Base-by-base conservation (phyloP, 768 basidiomycete species). In the Boletus bicolor region DNA sequence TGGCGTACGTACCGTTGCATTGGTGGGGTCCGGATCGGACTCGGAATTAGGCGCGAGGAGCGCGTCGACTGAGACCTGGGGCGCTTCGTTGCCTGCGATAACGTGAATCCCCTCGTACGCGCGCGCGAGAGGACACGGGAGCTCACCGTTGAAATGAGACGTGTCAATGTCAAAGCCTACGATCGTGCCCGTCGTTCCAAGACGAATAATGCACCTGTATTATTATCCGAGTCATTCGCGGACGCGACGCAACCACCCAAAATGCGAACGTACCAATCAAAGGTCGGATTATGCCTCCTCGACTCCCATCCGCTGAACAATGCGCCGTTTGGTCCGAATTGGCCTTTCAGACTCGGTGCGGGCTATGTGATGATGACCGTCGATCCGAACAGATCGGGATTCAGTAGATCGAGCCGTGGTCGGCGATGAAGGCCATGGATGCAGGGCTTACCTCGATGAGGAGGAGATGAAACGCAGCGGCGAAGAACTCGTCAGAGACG, bases 401-500 rank as follows among this genome's bases (percentile, higher is more conserved):
- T 34, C 32, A 37, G 17, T 17, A 6, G 6, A 38, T 51, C 44
- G 11, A 24, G 19, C 28, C 26, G 9, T 7, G 17, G 7, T 36
- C 35, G 14, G 44, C 2, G 39, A 43, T 15, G 28, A 47, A 21
- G 3, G 24, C 7, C 35, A 9, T 12, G 7, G 15, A 38, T 7
- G 17, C 3, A 12, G 15, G 8, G 39, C 81, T 64, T 58, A 92
- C 95, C 74, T 87, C 85, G 42, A 91, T 87, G 47, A 89, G 79
- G 51, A 99, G 78, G 26, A 99, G 77, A 74, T 96, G 85, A 59
- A 73, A 80, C 0, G 90, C 93, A 62, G 87, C 83, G 10, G 92
- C 93, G 66, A 99, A 99, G 78, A 98, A 99, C 60, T 99, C 93
- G 71, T 99, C 97, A 2, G 94, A 97, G 44, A 90, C 85, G 2